A percentile compares a stretch with the other conserved stretches of the same genome.
These are phyloP conservation scores for Chaetoscypha palmicola DNA, from an alignment of 2,329 filamentous ascomycete genomes.

Conservation along the genomic window DNA sequence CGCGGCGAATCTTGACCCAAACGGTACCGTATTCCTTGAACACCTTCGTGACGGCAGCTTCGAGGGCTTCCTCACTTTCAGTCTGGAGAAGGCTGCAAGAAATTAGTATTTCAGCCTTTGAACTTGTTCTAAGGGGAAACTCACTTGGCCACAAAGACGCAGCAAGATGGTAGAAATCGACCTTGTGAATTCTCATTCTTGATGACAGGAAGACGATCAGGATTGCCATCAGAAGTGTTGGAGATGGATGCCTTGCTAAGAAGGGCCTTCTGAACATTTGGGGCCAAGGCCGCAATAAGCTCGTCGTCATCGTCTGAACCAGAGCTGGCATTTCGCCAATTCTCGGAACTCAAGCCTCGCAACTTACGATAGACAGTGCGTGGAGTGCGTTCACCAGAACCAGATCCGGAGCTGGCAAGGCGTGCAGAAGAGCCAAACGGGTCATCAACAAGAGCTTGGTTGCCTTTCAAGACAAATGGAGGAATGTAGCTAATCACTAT, in stretches of 20 bases:
- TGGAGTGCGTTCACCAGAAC: too few species aligned
- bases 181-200: conserved; percentile 26
- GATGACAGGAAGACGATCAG: too few species aligned
- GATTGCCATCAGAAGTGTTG: too few species aligned
- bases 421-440: conserved; percentile 19
- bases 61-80: conserved; percentile 43
- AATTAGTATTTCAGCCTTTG: too few species aligned
- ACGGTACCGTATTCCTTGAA: conserved; percentile 50
- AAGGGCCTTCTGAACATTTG: too few species aligned
- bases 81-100: conserved; percentile 43
- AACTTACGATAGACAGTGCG: too few species aligned
- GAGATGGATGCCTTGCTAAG: too few species aligned
- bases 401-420: background rate
- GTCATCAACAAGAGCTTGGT: conserved; percentile 20
- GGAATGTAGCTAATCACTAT: conserved; percentile 28
- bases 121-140: conserved; percentile 29
- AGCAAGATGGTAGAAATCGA: conserved; percentile 42
- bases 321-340: too few species aligned
- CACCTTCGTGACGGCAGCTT: conserved; percentile 43
- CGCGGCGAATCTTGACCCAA: conserved; percentile 57
- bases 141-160: conserved; percentile 62
- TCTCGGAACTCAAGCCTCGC: too few species aligned
- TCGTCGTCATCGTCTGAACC: too few species aligned
- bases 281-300: too few species aligned
- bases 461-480: conserved; percentile 25